A percentile compares a stretch with the other conserved stretches of the same genome.
Conservation (phyloP, 768 basidiomycete species). For the Filobasidium wieringae region DNA sequence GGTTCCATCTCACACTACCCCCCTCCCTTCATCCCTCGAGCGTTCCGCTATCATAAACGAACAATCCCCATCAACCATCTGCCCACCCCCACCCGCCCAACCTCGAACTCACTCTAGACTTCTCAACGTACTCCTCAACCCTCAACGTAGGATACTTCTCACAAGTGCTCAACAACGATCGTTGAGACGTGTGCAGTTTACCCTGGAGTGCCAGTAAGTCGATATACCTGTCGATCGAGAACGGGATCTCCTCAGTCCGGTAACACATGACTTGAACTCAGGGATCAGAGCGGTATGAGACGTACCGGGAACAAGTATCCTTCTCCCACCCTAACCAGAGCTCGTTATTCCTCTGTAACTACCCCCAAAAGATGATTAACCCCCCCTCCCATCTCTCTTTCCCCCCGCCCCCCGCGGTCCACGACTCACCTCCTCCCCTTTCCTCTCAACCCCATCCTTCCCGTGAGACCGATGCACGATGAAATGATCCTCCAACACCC, state of each 20-base stretch:
- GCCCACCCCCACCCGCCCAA: too few relatives aligned
- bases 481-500: conserved; percentile 76
- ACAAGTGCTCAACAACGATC: not conserved
- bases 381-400: not conserved
- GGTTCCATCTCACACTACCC: too few relatives aligned
- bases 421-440: not conserved
- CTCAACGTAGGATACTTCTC: not conserved
- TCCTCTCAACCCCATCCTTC: not conserved
- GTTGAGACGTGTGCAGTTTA: not conserved
- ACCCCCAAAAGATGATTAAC: not conserved
- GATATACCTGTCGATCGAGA: not conserved
- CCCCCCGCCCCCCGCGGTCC: not conserved
- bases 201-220: not conserved
- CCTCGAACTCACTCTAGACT: conserved; percentile 1
- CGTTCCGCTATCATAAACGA: too few relatives aligned
- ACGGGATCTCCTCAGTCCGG: not conserved
- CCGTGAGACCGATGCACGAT: conserved; percentile 52
- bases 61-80: too few relatives aligned
- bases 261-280: not conserved
- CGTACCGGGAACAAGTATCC: not conserved
- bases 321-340: not conserved
- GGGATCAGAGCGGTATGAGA: not conserved
- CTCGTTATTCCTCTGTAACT: not conserved
- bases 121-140: not conserved
- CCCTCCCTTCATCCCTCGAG: too few relatives aligned